Evolutionary conservation across 805 yeast genomes (phyloP).

Genomic region (Candida nitratophila): DNA sequence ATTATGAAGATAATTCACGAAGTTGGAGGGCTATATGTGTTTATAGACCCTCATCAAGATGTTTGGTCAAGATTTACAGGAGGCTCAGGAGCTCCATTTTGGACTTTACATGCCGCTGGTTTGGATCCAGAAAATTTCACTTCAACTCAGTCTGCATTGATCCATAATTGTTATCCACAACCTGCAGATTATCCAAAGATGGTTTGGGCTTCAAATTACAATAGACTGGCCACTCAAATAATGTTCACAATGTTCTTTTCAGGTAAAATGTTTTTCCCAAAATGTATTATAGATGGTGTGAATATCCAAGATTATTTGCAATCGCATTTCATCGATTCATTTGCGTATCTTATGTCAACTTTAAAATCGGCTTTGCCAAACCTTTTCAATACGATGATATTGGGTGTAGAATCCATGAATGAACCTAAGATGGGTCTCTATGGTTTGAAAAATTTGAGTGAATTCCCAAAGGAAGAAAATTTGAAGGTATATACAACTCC

Average conservation of each 20-base stretch:
- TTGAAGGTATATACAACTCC: conserved; percentile 79
- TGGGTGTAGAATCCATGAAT: conserved; percentile 82
- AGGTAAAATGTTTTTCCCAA: conserved; percentile 72
- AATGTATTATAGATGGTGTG: conserved; percentile 58
- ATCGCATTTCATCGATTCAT: conserved; percentile 47
- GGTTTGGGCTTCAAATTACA: conserved; percentile 91
- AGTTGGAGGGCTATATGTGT: conserved; percentile 70
- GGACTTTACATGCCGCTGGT: conserved; percentile 91
- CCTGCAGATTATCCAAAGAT: conserved; percentile 60
- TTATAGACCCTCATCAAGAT: conserved; percentile 89
- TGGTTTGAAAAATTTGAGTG: conserved; percentile 50
- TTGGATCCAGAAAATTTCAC: conserved; percentile 69
- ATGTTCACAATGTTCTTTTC: conserved; percentile 86
- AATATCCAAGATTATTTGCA: conserved; percentile 80
- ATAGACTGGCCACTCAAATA: conserved; percentile 62
- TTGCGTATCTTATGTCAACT: conserved; percentile 37
- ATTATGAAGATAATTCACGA: conserved; percentile 49
- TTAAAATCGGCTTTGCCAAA: conserved; percentile 36
- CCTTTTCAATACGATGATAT: conserved; percentile 42
- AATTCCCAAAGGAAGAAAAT: conserved; percentile 53
- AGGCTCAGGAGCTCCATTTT: conserved; percentile 90
- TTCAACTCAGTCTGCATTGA: conserved; percentile 69
- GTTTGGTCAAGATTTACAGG: conserved; percentile 88
- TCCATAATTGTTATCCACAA: conserved; percentile 52
- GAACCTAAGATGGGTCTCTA: conserved; percentile 78